Percentiles rank a stretch among this genome's conserved stretches.
These are phyloP conservation scores for Aspergillus conjunctus DNA, from an alignment of 495 filamentous ascomycete genomes.

Conservation along the genomic window DNA sequence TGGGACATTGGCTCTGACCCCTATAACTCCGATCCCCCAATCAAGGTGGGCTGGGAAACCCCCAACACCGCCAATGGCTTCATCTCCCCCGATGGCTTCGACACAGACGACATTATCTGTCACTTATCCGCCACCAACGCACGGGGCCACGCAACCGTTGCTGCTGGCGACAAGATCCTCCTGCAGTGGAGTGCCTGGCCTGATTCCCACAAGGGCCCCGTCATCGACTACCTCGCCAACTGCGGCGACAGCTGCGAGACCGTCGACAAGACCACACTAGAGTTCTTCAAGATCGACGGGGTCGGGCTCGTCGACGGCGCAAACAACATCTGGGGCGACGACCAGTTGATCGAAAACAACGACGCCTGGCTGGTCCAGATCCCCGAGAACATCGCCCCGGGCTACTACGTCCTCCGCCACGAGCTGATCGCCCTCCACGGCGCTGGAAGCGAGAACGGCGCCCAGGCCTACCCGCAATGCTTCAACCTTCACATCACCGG, in stretches of 20 bases:
- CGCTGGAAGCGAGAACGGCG: slow-evolving; percentile 51
- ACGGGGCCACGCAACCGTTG: slow-evolving; percentile 39
- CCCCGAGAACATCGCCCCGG: slow-evolving; percentile 55
- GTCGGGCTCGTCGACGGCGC: slow-evolving; percentile 51
- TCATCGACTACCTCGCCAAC: slow-evolving; percentile 65
- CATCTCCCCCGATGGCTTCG: slow-evolving; percentile 44
- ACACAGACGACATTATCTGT: slow-evolving; percentile 52
- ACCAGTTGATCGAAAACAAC: slow-evolving; percentile 58
- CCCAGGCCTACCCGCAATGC: slow-evolving; percentile 69
- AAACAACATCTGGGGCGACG: slow-evolving; percentile 61
- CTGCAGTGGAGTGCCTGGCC: slow-evolving; percentile 44
- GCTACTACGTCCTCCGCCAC: slow-evolving; percentile 68
- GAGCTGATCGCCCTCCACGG: slow-evolving; percentile 69
- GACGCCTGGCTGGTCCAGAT: slow-evolving; percentile 62
- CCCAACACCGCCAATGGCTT: slow-evolving; percentile 54
- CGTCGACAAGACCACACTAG: slow-evolving; percentile 55
- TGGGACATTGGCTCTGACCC: slow-evolving; percentile 41
- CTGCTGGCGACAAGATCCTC: slow-evolving; percentile 43
- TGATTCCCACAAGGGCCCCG: slow-evolving; percentile 32
- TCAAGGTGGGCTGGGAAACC: slow-evolving; percentile 47
- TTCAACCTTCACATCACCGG: slow-evolving; percentile 65
- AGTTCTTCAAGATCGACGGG: slow-evolving; percentile 67
- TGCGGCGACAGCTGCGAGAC: slow-evolving; percentile 61
- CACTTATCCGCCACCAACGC: slow-evolving; percentile 44
- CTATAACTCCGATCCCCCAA: slow-evolving; percentile 39